Conservation (phyloP, 2,329 filamentous ascomycete species). For the Ophiostoma tasmaniense region DNA sequence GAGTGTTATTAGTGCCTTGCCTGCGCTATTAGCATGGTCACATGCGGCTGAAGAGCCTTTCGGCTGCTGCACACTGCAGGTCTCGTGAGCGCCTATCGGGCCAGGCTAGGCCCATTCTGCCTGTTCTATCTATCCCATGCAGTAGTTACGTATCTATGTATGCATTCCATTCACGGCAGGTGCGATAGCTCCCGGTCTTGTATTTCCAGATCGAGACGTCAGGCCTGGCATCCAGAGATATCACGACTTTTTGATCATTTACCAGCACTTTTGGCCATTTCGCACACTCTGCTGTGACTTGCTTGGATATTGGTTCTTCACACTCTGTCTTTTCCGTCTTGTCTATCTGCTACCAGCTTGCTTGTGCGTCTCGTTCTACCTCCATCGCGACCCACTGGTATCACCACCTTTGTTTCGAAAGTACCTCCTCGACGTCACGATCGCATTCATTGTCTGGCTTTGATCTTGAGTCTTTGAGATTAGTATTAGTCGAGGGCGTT, state of each 20-base stretch:
- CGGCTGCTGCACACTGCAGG: conserved; percentile 13
- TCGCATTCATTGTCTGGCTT: neutral
- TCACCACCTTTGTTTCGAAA: conserved; percentile 3
- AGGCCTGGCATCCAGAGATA: neutral
- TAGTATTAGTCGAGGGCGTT: neutral
- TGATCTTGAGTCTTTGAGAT: neutral
- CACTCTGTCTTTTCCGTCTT: neutral
- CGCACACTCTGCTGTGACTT: neutral
- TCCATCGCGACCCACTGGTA: conserved; percentile 6
- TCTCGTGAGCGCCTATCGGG: conserved; percentile 22
- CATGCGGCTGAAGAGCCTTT: conserved; percentile 23
- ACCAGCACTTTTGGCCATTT: neutral
- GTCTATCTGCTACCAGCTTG: neutral
- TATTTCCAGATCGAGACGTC: conserved; percentile 2
- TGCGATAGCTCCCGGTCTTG: conserved; percentile 12
- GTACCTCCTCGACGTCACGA: conserved; percentile 25
- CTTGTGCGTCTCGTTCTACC: neutral
- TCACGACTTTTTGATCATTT: neutral
- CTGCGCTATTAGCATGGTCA: conserved; percentile 18
- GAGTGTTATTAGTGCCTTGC: conserved; percentile 5
- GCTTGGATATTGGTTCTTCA: neutral
- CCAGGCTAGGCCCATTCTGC: conserved; percentile 6
- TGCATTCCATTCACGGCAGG: conserved; percentile 8
- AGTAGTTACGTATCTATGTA: neutral
- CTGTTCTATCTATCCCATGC: conserved; percentile 13